Percentiles rank a stretch among this genome's conserved stretches.
phyloP scores from a whole-genome alignment of 768 basidiomycete species.

The Calocera viscosa region DNA sequence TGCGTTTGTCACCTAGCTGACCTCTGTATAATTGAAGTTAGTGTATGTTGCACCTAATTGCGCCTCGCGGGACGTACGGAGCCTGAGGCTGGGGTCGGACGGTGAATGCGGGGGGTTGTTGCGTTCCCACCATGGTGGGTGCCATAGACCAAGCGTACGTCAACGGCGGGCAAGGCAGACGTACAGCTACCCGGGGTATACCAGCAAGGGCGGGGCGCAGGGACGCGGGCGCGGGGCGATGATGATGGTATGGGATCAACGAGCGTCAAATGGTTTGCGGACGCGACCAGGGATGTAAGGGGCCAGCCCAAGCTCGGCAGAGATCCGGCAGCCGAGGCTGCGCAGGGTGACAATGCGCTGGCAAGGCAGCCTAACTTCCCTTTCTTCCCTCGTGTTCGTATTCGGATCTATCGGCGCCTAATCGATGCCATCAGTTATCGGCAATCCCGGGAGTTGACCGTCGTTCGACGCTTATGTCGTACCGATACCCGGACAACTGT shows the following conservation, averaged over 20 bases:
- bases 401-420: not conserved
- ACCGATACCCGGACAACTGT: too few species aligned
- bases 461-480: too few species aligned
- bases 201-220: not conserved
- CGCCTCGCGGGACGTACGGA: not conserved
- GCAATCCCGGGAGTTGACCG: too few species aligned
- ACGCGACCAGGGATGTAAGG: not conserved
- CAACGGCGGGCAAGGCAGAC: not conserved
- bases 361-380: not conserved
- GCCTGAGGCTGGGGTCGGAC: not conserved
- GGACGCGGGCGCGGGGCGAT: not conserved
- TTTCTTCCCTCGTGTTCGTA: conserved; percentile 1
- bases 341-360: not conserved
- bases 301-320: not conserved
- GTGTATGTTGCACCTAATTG: not conserved
- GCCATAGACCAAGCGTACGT: not conserved
- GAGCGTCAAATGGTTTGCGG: conserved; percentile 8
- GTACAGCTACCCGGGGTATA: not conserved
- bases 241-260: conserved; percentile 2
- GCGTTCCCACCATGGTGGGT: not conserved
- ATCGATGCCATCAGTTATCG: not conserved
- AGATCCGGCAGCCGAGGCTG: conserved; percentile 1
- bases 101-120: not conserved
- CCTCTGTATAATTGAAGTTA: not conserved
- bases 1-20: not conserved